Base-by-base conservation (phyloP, 2,329 filamentous ascomycete genomes). In the Aspergillus chevalieri region DNA sequence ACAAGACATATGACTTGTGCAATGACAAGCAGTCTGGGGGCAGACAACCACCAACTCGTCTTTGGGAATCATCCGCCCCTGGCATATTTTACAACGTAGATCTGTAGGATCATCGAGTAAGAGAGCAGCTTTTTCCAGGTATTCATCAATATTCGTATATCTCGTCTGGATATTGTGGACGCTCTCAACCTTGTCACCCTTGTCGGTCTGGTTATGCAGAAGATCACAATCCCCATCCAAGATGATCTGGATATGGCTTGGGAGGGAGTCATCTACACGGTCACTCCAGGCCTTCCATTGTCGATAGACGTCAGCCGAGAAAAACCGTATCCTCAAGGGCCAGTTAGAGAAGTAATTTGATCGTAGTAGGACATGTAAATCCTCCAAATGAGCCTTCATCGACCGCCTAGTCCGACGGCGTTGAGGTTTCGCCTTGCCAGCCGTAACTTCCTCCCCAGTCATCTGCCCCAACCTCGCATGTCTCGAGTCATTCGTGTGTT, bases 301-400 rank as follows among this genome's bases (percentile, higher is more conserved):
- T 17, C 71, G 71, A 58, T 86, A 79, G 0, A 89, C 84, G 51
- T 92, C 87, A 3, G 74, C 71, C 2, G 77, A 76, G 57, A 95
- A 92, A 68, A 97, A 92, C 21, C 87, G 84, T 43, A 96, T 65
- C 47, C 80, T 80, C 47, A 98, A 74, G 17, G 92, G 92, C 92
- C 90, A 95, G 43, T 83, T 76, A 14, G 76, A 74, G 65, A 97
- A 97, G 66, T 88, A 93, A 2, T 82, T 79, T 2, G 90, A 87
- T 0, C 86, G 79, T 1, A 95, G 77, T 0, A 98, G 76, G 2
- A 93, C 74, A 65, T 95, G 87, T 22, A 97, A 68, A 60, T 95
- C 93, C 3, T 85, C 84, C 24, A 97, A 66, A 36, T 89, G 78
- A 3, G 86, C 86, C 21, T 73, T 78, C 42, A 95, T 65, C 14